Evolutionary conservation across 2,329 filamentous ascomycete species (phyloP), one percentile per base, ranked within the genome.

Genomic region (Colletotrichum euphorbiae): DNA sequence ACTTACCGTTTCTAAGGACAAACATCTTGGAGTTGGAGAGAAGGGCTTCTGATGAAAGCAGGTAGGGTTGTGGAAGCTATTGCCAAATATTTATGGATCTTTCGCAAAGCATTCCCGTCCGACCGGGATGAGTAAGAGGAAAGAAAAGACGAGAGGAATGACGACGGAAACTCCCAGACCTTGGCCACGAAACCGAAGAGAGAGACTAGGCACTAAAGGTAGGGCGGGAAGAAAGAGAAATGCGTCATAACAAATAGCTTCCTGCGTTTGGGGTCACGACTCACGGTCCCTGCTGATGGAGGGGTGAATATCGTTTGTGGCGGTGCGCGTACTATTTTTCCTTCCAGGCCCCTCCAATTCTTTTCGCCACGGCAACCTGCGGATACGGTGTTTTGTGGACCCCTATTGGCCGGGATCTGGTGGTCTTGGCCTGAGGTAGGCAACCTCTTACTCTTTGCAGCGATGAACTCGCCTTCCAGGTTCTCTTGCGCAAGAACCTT

Each of bases 1-100:
- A 78, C 77, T 72, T 74, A 79, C 78, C 77, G 73, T 79, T 79
- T 71, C 78, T 75, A 64, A 79, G 75, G 73, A 79, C 78, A 71
- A 80, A 80, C 78, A 79, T 79, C 70, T 67, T 78, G 75, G 70
- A 71, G 43, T 19, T 43, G 15, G 50, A 36, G 8, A 28, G 59
- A 68, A 48, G 38, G 57, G 59, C 58, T 69, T 40, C 43, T 19
- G 36, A 9, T 61, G 57, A 54, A 21, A 50, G 57, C 55, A 48
- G 52, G 43, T 42, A 58, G 36, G 17, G 61, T 54, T 21, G 59
- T 58, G 40, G 40, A 38, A 61, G 50, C 52, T 45, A 17, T 59
- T 40, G 59, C 58, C 40, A 40, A 28, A 19, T 42, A 38, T 54
- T 68, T 69, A 66, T 69, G 52, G 58, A 55, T 63, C 43, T 70